Evolutionary conservation across 2,329 filamentous ascomycete genomes (phyloP).

Genomic region (Colletotrichum falcatum): DNA sequence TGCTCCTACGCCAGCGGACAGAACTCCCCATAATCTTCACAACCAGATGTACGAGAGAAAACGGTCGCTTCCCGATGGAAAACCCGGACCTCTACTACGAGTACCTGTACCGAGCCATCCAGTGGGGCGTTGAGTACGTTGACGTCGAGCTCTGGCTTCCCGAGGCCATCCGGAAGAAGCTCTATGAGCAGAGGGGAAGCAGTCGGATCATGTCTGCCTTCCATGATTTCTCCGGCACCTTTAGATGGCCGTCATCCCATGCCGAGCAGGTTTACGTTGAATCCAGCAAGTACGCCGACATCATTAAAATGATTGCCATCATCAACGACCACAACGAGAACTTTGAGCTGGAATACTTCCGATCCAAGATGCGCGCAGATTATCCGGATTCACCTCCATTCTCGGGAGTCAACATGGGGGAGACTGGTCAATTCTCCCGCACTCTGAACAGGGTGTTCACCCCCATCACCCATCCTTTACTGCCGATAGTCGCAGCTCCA

Average conservation of each 20-base stretch:
- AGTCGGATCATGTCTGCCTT: conserved; percentile 93
- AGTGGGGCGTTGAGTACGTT: conserved; percentile 92
- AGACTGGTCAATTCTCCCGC: conserved; percentile 85
- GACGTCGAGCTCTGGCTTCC: conserved; percentile 91
- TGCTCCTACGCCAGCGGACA: conserved; percentile 84
- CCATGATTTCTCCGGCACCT: conserved; percentile 86
- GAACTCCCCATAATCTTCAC: conserved; percentile 94
- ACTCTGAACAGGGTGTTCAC: conserved; percentile 89
- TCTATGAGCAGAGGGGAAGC: conserved; percentile 79
- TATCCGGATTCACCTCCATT: conserved; percentile 78
- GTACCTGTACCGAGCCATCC: conserved; percentile 85
- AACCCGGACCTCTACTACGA: conserved; percentile 79
- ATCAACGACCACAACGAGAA: conserved; percentile 87
- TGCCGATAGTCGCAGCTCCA: conserved; percentile 86
- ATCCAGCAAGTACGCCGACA: conserved; percentile 81
- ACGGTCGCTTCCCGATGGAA: conserved; percentile 87
- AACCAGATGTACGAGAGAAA: conserved; percentile 83
- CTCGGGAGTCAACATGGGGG: conserved; percentile 89
- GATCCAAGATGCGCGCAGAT: conserved; percentile 77
- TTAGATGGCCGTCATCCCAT: conserved; percentile 83
- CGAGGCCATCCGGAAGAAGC: conserved; percentile 75
- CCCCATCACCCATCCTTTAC: conserved; percentile 85
- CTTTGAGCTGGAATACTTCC: conserved; percentile 91
- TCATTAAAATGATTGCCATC: conserved; percentile 91
- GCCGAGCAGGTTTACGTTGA: conserved; percentile 79